Evolutionary conservation across 2,329 filamentous ascomycete species (phyloP), one percentile per base, ranked within the genome.

Genomic region (Pseudogymnoascus sp.): DNA sequence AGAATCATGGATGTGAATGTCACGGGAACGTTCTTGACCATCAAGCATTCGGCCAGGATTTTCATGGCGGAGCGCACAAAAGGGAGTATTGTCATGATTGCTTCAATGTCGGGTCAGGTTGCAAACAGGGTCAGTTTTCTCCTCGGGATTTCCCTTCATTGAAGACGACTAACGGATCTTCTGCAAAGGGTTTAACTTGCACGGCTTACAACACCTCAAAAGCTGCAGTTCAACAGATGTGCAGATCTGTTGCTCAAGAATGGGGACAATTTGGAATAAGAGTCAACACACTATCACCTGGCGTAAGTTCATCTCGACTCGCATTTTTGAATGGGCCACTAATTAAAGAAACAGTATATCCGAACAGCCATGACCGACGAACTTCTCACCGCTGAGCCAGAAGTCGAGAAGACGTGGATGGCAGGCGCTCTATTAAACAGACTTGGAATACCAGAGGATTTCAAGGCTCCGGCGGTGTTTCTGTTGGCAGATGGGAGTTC

Each of bases 351-450:
- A 11, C 11, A 45, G 40, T 80, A 81, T 64, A 80, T 81, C 64
- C 73, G 76, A 61, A 80, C 78, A 1, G 77, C 77, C 16, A 80
- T 80, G 78, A 80, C 78, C 3, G 77, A 80, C 51, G 74, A 75
- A 59, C 70, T 80, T 4, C 72, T 80, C 40, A 45, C 2, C 81
- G 40, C 40, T 3, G 40, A 45, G 12, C 40, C 40, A 6, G 40
- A 45, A 45, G 61, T 65, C 3, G 76, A 78, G 66, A 75, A 74
- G 36, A 82, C 86, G 68, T 96, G 91, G 91, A 84, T 88, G 26
- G 86, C 82, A 69, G 86, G 92, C 75, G 95, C 93, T 75, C 93
- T 95, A 89, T 80, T 96, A 60, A 85, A 81, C 60, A 81, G 84
- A 40, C 77, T 90, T 63, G 88, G 86, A 70, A 76, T 76, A 16